Base-by-base conservation (phyloP, 768 basidiomycete species). In the Mycena belliarum region DNA sequence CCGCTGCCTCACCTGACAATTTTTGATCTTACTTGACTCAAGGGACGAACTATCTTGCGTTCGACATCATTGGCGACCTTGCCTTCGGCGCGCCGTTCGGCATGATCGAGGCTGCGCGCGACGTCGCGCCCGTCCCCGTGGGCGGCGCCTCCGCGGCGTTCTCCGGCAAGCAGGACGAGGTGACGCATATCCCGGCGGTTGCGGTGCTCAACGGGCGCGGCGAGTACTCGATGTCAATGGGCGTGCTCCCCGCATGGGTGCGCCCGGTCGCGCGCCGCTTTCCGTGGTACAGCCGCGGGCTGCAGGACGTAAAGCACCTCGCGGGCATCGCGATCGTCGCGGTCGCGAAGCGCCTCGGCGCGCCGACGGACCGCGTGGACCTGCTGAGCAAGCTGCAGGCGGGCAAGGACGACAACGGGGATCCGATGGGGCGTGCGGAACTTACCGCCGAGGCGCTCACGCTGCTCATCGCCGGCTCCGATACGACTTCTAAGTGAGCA, bases 11-110 rank as follows among this genome's bases (percentile, higher is more conserved):
- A 16, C 10, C 11, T 16, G 14, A 14, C 3, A 9, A 38, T 38
- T 6, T n/a, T 18, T 24, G 6, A 1, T 33, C 16, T 35, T 7
- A 21, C 1, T 32, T 52, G 9, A 52, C 29, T 3, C 21, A 4
- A 82, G 81, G 82, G 81, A 72, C 70, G 21, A 82, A 82, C 63
- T 84, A 82, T 61, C 77, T 84, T 18, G 79, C 79, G 6, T 84
- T 84, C 62, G 82, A 83, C 70, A 91, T 93, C 64, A 89, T 94
- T 42, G 91, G 89, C 70, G 91, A 94, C 69, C 80, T 94, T 15
- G 89, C 91, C 0, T 95, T 95, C 64, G 93, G 93, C 1, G 82
- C 84, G 2, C 89, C 93, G 0, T 96, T 96, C 65, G 92, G 92
- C 18, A 96, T 96, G 93, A 76, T 95, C 59, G 66, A 82, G 51